Conservation (phyloP, 345 rosid species). For the Murraya paniculata region DNA sequence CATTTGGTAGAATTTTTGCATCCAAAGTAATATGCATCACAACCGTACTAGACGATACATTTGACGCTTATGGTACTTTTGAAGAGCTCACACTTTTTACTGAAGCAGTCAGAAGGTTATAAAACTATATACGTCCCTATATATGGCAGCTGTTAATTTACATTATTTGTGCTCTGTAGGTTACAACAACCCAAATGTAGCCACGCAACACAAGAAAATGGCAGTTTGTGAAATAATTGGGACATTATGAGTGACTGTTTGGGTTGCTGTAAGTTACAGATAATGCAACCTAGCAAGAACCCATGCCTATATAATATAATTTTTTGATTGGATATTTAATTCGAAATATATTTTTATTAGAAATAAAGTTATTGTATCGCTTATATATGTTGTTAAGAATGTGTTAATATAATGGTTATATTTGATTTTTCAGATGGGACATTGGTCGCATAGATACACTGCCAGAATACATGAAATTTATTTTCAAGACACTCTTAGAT, state of each 20-base stretch:
- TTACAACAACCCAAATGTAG: too few relatives aligned
- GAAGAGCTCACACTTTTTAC: background rate
- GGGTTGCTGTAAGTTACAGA: too few relatives aligned
- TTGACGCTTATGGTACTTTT: background rate
- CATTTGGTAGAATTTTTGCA: background rate
- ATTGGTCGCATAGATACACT: background rate
- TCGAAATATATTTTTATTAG: background rate
- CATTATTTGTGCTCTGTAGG: background rate
- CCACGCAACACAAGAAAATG: too few relatives aligned
- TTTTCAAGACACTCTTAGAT: too few relatives aligned
- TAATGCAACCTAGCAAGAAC: too few relatives aligned
- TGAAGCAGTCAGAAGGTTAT: background rate
- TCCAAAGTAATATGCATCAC: background rate
- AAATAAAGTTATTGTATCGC: background rate
- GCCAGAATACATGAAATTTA: constrained; percentile 1
- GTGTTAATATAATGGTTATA: background rate
- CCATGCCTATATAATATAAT: too few relatives aligned
- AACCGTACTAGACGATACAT: background rate
- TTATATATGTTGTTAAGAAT: background rate
- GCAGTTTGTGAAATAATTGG: too few relatives aligned
- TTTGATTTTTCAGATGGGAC: background rate
- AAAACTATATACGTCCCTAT: background rate
- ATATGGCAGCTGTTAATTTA: background rate
- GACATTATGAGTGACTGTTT: too few relatives aligned
- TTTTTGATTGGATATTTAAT: too few relatives aligned